Conservation (phyloP, 805 yeast species). For the Kazachstania kunashirensis region DNA sequence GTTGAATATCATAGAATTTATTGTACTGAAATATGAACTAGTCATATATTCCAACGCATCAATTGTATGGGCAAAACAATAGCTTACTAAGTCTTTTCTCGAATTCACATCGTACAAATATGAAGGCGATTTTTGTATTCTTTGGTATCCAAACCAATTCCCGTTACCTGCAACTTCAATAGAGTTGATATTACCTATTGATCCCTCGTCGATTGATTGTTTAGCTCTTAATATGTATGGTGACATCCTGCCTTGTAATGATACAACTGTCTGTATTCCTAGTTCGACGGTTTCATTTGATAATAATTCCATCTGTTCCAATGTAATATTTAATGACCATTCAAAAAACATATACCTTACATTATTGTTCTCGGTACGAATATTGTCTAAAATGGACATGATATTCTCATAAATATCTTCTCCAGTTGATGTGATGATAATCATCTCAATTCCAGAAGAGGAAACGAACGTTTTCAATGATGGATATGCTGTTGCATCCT, state of each 20-base stretch:
- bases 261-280: slow-evolving; percentile 14
- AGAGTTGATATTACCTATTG: slow-evolving; percentile 16
- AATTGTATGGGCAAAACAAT: slow-evolving; percentile 18
- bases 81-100: slow-evolving; percentile 12
- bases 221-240: slow-evolving; percentile 17
- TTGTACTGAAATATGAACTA: slow-evolving; percentile 12
- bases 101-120: slow-evolving; percentile 12
- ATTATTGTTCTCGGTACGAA: slow-evolving; percentile 3
- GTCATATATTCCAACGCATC: slow-evolving; percentile 17
- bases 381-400: slow-evolving; percentile 7
- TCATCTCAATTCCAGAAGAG: slow-evolving; percentile 11
- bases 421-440: slow-evolving; percentile 11
- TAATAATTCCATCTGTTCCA: slow-evolving; percentile 10
- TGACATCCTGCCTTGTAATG: slow-evolving; percentile 17
- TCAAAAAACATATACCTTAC: slow-evolving; percentile 14
- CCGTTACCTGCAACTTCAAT: slow-evolving; percentile 16
- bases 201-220: slow-evolving; percentile 14
- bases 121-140: slow-evolving; percentile 12
- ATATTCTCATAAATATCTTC: slow-evolving; percentile 9
- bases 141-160: slow-evolving; percentile 18
- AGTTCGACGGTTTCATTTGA: slow-evolving; percentile 7
- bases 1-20: slow-evolving; percentile 14
- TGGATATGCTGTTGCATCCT: slow-evolving; percentile 11
- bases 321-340: slow-evolving; percentile 14
- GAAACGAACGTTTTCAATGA: slow-evolving; percentile 9